Evolutionary conservation across 345 rosid species (phyloP).

Genomic region (Sapria himalayana): DNA sequence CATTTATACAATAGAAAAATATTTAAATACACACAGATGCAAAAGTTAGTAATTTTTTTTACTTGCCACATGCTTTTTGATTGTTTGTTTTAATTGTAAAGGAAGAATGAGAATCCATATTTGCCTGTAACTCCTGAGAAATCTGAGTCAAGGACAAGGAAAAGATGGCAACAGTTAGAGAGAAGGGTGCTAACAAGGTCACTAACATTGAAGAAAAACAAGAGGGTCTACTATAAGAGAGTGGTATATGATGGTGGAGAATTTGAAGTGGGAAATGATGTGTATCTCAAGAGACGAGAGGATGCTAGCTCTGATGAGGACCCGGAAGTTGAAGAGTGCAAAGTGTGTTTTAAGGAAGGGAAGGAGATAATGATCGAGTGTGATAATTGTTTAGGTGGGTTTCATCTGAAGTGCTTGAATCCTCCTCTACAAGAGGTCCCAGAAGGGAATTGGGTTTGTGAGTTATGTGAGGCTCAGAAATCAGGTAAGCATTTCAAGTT

Average conservation of each 20-base stretch:
- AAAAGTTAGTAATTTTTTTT: too few species aligned
- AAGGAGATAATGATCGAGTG: constrained; percentile 62
- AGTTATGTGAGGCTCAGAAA: constrained; percentile 39
- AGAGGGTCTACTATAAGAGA: constrained; percentile 43
- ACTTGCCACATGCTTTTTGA: too few species aligned
- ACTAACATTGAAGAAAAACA: constrained; percentile 1
- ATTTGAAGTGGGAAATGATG: constrained; percentile 60
- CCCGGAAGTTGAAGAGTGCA: constrained; percentile 61
- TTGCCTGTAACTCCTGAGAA: too few species aligned
- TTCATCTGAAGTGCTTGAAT: constrained; percentile 75
- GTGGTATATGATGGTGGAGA: constrained; percentile 51
- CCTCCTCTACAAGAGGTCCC: constrained; percentile 65
- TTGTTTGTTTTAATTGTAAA: too few species aligned
- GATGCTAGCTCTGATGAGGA: constrained; percentile 40
- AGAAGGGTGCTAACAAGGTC: constrained; percentile 4
- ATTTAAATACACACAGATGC: too few species aligned
- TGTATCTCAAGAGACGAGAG: constrained; percentile 74
- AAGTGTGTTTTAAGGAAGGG: constrained; percentile 51
- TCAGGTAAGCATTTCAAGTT: constrained; percentile 23
- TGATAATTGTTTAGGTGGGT: constrained; percentile 75
- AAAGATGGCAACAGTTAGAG: constrained; percentile 4
- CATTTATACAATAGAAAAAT: too few species aligned
- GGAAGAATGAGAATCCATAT: too few species aligned
- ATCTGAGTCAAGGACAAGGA: too few species aligned
- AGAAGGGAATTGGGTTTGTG: constrained; percentile 79